Evolutionary conservation across 164 flowering plant species (phyloP), one percentile per base, ranked within the genome.

Genomic region (Magnolia officinalis): DNA sequence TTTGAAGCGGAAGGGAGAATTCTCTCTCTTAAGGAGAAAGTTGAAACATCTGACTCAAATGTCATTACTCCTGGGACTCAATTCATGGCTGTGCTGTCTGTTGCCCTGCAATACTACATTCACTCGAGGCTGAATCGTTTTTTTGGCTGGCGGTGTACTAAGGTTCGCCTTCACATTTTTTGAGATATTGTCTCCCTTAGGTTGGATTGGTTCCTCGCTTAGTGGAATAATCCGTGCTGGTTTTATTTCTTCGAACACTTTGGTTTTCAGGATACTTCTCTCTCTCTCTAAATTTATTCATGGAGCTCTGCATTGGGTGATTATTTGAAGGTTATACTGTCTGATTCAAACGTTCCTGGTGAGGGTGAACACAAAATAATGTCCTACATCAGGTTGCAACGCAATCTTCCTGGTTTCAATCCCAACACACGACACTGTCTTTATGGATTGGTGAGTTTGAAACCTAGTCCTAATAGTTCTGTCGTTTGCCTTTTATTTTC

Each of bases 361-460:
- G 99, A 96, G 86, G 99, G 99, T 76, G 99, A 96, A 74, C 99
- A 96, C 89, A 96, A 96, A 79, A 87, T 92, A 73, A 92, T 96
- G 99, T 88, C 95, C 63, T 96, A 90, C 81, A 92, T 96, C 58
- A 93, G 98, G 67, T 85, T 86, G 74, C 99, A 96, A 76, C 91
- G 98, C 19, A 90, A 91, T 79, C 85, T 90, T 82, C 94, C 92
- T 76, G 95, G 96, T 80, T 96, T 88, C 77, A 79, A 94, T 80
- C 98, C 98, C 58, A 96, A 94, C 82, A 96, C 99, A 3, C 86
- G 92, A n/a, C 99, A 96, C 78, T 96, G 99, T 81, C 81, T 94
- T 1, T 96, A 96, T 85, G 98, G 99, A 37, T 77, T 96, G 91
- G 99, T 96, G 82, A 67, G 83, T 80, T 9, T 51, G 52, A 26